phyloP scores from a whole-genome alignment of 208 protist genomes.

The Wallacemonas rigidus region DNA sequence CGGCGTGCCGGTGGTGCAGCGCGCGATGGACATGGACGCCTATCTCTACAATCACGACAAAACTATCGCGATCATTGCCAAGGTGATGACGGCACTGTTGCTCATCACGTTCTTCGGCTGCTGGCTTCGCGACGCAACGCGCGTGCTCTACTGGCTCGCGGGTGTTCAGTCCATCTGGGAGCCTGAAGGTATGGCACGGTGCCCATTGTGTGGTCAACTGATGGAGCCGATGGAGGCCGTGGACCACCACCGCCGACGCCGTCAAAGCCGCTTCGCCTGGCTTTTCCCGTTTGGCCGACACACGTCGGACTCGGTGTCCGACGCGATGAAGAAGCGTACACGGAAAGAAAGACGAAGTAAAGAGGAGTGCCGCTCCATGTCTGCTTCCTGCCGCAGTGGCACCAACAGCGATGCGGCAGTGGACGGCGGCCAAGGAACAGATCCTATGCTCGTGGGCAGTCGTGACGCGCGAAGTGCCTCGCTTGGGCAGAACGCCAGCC shows the following conservation, averaged over 20 bases:
- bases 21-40: constrained; percentile 24
- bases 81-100: constrained; percentile 23
- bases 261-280: constrained; percentile 14
- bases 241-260: constrained; percentile 18
- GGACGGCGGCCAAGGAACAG: no score
- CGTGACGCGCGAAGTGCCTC: neutral
- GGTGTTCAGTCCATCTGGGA: constrained; percentile 57
- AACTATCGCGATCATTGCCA: constrained; percentile 4
- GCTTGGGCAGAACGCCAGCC: neutral
- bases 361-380: neutral
- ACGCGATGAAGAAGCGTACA: no score
- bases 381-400: no score
- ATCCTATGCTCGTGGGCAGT: no score
- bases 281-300: constrained; percentile 6
- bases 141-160: constrained; percentile 41
- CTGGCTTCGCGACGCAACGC: constrained; percentile 24
- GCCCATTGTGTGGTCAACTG: constrained; percentile 59
- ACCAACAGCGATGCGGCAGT: no score
- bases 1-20: constrained; percentile 13
- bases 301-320: no score
- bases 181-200: constrained; percentile 54
- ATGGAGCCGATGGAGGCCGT: constrained; percentile 27
- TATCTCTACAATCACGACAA: constrained; percentile 36
- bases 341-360: neutral
- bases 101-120: constrained; percentile 22